Evolutionary conservation across 331 rosid genomes (phyloP).

Genomic region (Cydonia oblonga): DNA sequence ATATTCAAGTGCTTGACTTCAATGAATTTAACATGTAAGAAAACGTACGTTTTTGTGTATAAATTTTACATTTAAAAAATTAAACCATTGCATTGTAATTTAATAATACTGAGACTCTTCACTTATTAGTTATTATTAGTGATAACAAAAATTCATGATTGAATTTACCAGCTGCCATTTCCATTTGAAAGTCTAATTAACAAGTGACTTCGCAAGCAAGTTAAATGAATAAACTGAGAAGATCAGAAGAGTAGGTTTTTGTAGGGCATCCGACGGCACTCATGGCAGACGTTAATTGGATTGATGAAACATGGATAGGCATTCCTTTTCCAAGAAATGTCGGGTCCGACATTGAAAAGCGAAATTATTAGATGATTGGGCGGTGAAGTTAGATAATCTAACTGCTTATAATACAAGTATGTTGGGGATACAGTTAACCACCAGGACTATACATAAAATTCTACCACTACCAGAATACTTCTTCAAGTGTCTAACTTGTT

Average conservation of each 20-base stretch:
- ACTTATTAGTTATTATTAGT: not conserved
- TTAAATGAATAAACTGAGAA: not conserved
- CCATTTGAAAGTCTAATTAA: not conserved
- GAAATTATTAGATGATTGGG: not conserved
- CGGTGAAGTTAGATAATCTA: not conserved
- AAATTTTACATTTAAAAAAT: too few species aligned
- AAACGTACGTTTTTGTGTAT: not conserved
- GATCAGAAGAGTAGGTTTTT: not conserved
- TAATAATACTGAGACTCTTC: not conserved
- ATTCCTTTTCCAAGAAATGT: not conserved
- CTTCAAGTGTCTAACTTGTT: not conserved
- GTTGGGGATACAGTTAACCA: not conserved
- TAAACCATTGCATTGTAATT: not conserved
- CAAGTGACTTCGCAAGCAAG: not conserved
- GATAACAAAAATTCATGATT: not conserved
- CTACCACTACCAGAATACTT: not conserved
- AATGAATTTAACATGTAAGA: not conserved
- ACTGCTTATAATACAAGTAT: not conserved
- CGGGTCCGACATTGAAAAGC: not conserved
- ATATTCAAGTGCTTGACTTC: not conserved
- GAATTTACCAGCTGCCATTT: not conserved
- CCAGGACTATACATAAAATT: not conserved
- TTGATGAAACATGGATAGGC: not conserved
- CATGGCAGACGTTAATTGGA: not conserved
- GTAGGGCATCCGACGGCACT: not conserved